These are phyloP conservation scores for Verticillium tricorpus DNA, from an alignment of 2,329 filamentous ascomycete species.

Conservation along the genomic window DNA sequence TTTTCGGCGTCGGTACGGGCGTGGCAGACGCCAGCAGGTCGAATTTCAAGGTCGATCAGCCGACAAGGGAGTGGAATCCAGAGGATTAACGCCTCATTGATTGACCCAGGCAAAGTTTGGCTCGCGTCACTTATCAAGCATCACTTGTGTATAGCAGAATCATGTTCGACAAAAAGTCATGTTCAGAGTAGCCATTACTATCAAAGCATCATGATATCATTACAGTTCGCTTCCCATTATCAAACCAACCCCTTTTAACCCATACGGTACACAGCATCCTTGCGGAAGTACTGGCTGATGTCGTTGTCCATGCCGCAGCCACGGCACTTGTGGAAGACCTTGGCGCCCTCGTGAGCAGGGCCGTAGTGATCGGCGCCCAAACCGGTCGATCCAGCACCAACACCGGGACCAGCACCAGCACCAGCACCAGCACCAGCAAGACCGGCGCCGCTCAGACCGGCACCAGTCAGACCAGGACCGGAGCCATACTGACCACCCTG, in stretches of 20 bases:
- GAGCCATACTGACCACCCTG: constrained; percentile 2
- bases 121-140: too few species aligned
- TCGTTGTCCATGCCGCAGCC: constrained; percentile 13
- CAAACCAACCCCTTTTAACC: background rate
- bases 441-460: constrained; percentile 2
- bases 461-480: constrained; percentile 1
- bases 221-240: background rate
- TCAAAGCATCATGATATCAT: background rate
- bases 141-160: too few species aligned
- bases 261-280: constrained; percentile 12
- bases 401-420: constrained; percentile 5
- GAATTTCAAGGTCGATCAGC: background rate
- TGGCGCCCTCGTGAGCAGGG: constrained; percentile 12
- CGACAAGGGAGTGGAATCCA: background rate
- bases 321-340: constrained; percentile 12
- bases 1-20: background rate
- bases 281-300: constrained; percentile 15
- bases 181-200: background rate
- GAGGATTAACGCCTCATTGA: too few species aligned
- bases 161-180: background rate
- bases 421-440: constrained; percentile 6
- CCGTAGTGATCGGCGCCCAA: constrained; percentile 13
- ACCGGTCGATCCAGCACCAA: constrained; percentile 2
- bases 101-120: too few species aligned
- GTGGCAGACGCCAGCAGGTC: background rate